Percentiles rank a stretch among this genome's conserved stretches.
Evolutionary conservation across 148 eudicot species (phyloP).

Genomic region (Spergularia bocconei): DNA sequence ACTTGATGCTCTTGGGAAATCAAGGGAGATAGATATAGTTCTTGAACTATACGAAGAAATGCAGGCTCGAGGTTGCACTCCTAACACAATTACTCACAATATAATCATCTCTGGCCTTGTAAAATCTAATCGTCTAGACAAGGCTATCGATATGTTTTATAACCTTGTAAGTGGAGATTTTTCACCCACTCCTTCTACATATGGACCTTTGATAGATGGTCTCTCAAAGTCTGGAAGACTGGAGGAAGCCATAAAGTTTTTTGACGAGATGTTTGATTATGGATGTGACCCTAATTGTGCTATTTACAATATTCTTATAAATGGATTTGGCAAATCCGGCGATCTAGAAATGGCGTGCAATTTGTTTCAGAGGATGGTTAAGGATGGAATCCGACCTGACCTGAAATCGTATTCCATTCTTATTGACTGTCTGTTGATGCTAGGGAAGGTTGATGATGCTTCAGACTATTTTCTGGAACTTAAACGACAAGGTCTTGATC

Average conservation of each 20-base stretch:
- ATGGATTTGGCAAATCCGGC: conserved; percentile 92
- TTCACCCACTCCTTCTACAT: conserved; percentile 83
- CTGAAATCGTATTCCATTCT: conserved; percentile 83
- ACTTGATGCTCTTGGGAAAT: conserved; percentile 73
- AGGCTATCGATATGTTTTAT: conserved; percentile 75
- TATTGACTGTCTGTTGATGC: conserved; percentile 70
- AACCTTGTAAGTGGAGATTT: conserved; percentile 77
- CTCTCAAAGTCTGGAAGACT: conserved; percentile 68
- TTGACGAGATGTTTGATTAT: conserved; percentile 72
- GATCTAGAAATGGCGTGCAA: conserved; percentile 63
- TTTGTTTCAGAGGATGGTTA: conserved; percentile 67
- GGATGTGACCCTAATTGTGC: conserved; percentile 86
- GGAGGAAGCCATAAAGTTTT: conserved; percentile 71
- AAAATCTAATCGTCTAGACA: conserved; percentile 56
- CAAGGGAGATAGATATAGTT: conserved; percentile 52
- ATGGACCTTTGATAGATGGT: conserved; percentile 91
- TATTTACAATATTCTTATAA: conserved; percentile 83
- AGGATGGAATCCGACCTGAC: conserved; percentile 86
- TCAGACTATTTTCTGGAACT: conserved; percentile 68
- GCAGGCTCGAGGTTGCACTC: conserved; percentile 62
- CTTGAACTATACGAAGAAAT: conserved; percentile 69
- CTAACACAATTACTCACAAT: conserved; percentile 71
- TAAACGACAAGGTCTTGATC: conserved; percentile 69
- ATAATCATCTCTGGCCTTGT: conserved; percentile 82
- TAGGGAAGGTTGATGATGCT: conserved; percentile 65